A percentile compares a stretch with the other conserved stretches of the same genome.
Conservation (phyloP, 305 asterid genomes). For the Petunia hybrid region DNA sequence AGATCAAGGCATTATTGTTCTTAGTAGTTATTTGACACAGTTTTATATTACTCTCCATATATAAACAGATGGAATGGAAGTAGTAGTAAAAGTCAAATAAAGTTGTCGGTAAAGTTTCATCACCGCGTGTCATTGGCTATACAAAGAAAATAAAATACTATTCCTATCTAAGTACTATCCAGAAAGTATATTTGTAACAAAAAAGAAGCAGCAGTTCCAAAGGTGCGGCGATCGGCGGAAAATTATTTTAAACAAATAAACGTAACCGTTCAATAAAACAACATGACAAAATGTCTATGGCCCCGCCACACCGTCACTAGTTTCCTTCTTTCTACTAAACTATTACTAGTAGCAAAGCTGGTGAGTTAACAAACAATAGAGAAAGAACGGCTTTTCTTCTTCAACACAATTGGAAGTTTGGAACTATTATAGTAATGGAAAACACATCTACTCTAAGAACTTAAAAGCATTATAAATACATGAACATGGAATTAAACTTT, state of each 20-base stretch:
- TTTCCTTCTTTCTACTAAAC: too few relatives aligned
- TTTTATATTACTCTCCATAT: background rate
- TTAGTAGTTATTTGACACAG: too few relatives aligned
- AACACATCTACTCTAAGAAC: too few relatives aligned
- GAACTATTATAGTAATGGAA: too few relatives aligned
- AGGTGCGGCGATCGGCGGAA: constrained; percentile 98
- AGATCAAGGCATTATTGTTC: too few relatives aligned
- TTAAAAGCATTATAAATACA: too few relatives aligned
- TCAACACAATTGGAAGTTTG: too few relatives aligned
- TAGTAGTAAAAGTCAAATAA: constrained; percentile 27
- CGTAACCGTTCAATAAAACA: constrained; percentile 39
- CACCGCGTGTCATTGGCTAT: constrained; percentile 20
- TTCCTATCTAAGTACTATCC: background rate
- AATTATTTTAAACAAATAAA: constrained; percentile 33
- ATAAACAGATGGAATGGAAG: background rate
- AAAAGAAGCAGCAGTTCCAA: constrained; percentile 68
- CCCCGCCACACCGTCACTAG: background rate
- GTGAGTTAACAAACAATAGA: too few relatives aligned
- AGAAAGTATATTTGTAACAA: constrained; percentile 43
- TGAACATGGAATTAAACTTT: too few relatives aligned
- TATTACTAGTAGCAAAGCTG: too few relatives aligned
- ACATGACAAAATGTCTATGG: background rate
- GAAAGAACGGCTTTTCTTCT: too few relatives aligned
- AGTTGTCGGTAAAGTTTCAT: constrained; percentile 26
- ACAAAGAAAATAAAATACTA: background rate